Evolutionary conservation across 1,139 yeast genomes (phyloP), one percentile per base, ranked within the genome.

Genomic region (Pichia terricola): DNA sequence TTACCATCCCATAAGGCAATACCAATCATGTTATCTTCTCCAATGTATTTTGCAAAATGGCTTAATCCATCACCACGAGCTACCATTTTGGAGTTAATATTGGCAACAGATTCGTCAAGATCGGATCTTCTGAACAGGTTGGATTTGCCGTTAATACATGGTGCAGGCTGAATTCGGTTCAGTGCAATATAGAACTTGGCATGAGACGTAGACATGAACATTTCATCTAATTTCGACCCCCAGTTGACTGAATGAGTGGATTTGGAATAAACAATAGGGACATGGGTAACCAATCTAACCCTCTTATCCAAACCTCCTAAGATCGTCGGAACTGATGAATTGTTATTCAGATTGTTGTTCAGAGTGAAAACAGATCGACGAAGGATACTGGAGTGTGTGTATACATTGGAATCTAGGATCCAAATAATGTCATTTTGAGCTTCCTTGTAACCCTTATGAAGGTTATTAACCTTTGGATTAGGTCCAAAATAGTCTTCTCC

Each of bases 141-240:
- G 26, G 94, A 83, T 60, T 88, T 87, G n/a, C 96, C 96, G 68
- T 84, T 87, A 41, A 87, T 94, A 64, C 96, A 87, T 0, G 96
- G 94, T 0, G 95, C 95, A 26, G 85, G 65, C n/a, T 81, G 77
- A 16, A 82, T 64, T 49, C 79, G 75, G 60, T 87, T 87, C 56
- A 87, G 76, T 34, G 86, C 79, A 5, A 81, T 77, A 61, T 87
- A 87, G 60, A 87, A 86, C 63, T 86, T 86, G 45, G 89, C 78
- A 63, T 87, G 96, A 1, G 94, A 77, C 0, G 95, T 81, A 41
- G 81, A 70, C 58, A 87, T 66, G 60, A 86, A 87, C 86, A 86
- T 81, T 60, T 87, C 95, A 64, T 87, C 96, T 40, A 87, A 68
- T 53, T 72, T 69, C n/a, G 87, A 78, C 5, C 95, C 94, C 49